Base-by-base conservation (phyloP, 2,329 filamentous ascomycete genomes). In the Aspergillus spinulosporus region DNA sequence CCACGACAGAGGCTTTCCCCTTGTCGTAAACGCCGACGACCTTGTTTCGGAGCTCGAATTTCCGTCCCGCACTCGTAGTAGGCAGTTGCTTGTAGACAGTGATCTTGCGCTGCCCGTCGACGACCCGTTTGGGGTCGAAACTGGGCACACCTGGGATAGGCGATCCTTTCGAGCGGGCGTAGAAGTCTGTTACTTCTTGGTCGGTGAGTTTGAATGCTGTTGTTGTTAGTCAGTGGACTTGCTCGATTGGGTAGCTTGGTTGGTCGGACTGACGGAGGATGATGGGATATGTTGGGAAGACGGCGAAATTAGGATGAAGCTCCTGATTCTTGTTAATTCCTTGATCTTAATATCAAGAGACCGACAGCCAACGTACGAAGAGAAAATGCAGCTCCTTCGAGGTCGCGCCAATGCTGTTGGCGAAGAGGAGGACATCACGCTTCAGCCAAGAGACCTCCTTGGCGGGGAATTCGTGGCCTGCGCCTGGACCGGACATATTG, bases 341-440 rank as follows among this genome's bases (percentile, higher is more conserved):
- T 5, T 11, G 12, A 2, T 12, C 2, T 28, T 6, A 5, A 26
- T 12, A 5, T 31, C 2, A 2, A n/a, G n/a, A 12, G 37, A 42
- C 14, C 37, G 29, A 8, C 8, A 12, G 14, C 5, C 4, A 14
- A 39, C 40, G 58, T 81, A 94, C 91, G 68, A 92, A 97, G 76
- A 96, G 86, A 72, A 93, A 96, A 72, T 96, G 91, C 68, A 96
- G 84, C 80, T 97, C 92, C 66, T 96, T 87, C n/a, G 83, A 82
- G 9, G 85, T 93, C 70, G 83, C 87, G 55, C 92, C 92, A 72
- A 97, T 93, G 77, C 88, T 93, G 75, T 88, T 88, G 65, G 92
- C 92, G 74, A 97, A 97, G 59, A 97, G 86, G 59, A 97, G 81
- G 36, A 87, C 85, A 80, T 97, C 92, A 63, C 92, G 86, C 83